Conservation (phyloP, 2,329 filamentous ascomycete species). For the Apiospora phragmitis region DNA sequence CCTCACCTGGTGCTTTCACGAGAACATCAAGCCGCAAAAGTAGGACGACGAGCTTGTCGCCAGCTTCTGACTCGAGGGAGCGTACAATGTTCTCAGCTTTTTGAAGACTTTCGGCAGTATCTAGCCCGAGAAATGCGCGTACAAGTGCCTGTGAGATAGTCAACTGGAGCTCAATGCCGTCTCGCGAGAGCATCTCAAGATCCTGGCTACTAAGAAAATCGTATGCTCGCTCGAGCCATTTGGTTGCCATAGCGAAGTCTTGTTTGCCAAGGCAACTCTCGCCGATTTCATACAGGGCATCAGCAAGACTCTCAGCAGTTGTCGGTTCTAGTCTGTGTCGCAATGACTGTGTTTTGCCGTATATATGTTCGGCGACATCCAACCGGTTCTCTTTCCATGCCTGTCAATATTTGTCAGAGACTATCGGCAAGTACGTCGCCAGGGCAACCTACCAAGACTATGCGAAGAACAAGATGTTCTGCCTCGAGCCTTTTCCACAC, state of each 20-base stretch:
- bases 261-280: slow-evolving; percentile 49
- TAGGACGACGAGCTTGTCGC: slow-evolving; percentile 64
- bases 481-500: slow-evolving; percentile 44
- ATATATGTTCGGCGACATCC: slow-evolving; percentile 80
- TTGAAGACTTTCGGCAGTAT: slow-evolving; percentile 43
- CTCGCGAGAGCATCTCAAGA: slow-evolving; percentile 55
- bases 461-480: slow-evolving; percentile 68
- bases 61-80: slow-evolving; percentile 62
- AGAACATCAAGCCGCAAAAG: slow-evolving; percentile 71
- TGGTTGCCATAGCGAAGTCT: slow-evolving; percentile 56
- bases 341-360: slow-evolving; percentile 54
- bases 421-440: slow-evolving; percentile 19
- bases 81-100: slow-evolving; percentile 59
- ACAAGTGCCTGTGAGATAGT: slow-evolving; percentile 66
- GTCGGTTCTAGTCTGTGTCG: slow-evolving; percentile 42
- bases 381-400: slow-evolving; percentile 72
- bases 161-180: slow-evolving; percentile 64
- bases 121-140: slow-evolving; percentile 50
- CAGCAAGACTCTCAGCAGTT: slow-evolving; percentile 62
- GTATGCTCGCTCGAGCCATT: slow-evolving; percentile 74
- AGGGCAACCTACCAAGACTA: slow-evolving; percentile 57
- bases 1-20: slow-evolving; percentile 44
- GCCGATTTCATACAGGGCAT: slow-evolving; percentile 73
- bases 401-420: slow-evolving; percentile 40
- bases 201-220: slow-evolving; percentile 57